phyloP scores from a whole-genome alignment of 2,329 filamentous ascomycete genomes.

The Colletotrichum cereale region DNA sequence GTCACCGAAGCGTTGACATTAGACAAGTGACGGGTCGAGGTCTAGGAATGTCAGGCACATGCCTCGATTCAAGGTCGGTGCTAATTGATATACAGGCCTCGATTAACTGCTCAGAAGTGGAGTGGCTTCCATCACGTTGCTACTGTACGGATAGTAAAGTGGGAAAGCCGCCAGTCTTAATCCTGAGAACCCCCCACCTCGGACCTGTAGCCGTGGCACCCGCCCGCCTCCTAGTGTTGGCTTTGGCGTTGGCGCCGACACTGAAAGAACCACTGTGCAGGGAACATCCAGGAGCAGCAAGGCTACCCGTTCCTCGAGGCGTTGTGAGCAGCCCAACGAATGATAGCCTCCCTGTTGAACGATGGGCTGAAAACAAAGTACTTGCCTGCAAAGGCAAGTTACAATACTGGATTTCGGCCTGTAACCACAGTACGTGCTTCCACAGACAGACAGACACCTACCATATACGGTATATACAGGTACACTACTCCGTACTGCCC shows the following conservation, averaged over 20 bases:
- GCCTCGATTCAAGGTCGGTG: neutral
- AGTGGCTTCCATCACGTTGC: neutral
- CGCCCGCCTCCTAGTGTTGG: conserved; percentile 4
- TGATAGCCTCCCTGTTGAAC: neutral
- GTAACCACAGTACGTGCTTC: too few species aligned
- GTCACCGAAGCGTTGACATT: neutral
- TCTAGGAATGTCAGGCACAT: neutral
- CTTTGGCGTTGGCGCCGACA: neutral
- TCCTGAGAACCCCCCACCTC: neutral
- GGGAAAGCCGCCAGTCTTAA: neutral
- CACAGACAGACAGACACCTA: too few species aligned
- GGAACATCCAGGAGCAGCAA: neutral
- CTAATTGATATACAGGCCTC: neutral
- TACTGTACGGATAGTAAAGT: too few species aligned
- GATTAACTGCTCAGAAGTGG: neutral
- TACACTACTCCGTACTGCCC: neutral
- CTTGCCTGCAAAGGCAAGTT: neutral
- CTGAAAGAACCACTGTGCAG: neutral
- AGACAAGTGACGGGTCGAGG: neutral
- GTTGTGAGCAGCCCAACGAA: conserved; percentile 1
- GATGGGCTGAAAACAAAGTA: neutral
- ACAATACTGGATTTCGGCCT: neutral
- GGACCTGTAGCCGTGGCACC: conserved; percentile 10
- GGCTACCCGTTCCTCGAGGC: neutral
- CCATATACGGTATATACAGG: too few species aligned